Percentiles rank a stretch among this genome's conserved stretches.
These are phyloP conservation scores for Paxillus ammoniavirescens DNA, from an alignment of 768 basidiomycete genomes.

Conservation along the genomic window DNA sequence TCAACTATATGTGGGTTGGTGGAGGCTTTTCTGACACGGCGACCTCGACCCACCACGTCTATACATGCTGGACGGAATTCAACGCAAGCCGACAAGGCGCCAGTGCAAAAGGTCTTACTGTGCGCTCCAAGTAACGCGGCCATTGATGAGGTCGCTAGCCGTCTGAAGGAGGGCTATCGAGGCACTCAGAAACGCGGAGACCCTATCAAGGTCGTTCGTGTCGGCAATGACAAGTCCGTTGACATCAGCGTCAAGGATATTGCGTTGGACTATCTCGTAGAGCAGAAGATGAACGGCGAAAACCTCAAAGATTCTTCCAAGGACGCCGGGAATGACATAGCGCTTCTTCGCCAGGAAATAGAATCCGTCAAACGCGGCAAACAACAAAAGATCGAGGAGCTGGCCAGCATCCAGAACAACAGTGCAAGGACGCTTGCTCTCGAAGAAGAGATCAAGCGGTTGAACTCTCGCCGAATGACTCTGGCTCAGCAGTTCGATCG, in stretches of 20 bases:
- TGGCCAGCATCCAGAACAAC: constrained; percentile 57
- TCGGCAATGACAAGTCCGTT: constrained; percentile 75
- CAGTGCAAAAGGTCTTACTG: constrained; percentile 74
- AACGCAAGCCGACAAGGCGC: constrained; percentile 39
- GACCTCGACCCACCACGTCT: constrained; percentile 45
- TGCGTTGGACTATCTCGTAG: constrained; percentile 83
- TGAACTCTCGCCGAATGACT: constrained; percentile 62
- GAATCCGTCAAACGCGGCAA: constrained; percentile 62
- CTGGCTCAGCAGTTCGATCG: constrained; percentile 72
- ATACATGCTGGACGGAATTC: constrained; percentile 47
- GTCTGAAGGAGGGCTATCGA: constrained; percentile 78
- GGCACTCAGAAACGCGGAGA: constrained; percentile 50
- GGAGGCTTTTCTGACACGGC: constrained; percentile 70
- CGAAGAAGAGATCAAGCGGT: constrained; percentile 66
- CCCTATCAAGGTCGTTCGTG: constrained; percentile 83
- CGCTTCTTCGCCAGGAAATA: constrained; percentile 61
- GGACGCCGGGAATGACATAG: constrained; percentile 59
- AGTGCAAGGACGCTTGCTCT: constrained; percentile 49
- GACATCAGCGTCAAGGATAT: constrained; percentile 81
- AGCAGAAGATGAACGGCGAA: constrained; percentile 59
- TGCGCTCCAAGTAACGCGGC: constrained; percentile 99
- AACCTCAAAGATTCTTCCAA: constrained; percentile 38
- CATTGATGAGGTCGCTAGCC: constrained; percentile 91
- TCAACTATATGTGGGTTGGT: constrained; percentile 97
- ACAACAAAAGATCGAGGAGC: constrained; percentile 59